Conservation (phyloP, 73 alveolate species). For the Breviolum minutum region DNA sequence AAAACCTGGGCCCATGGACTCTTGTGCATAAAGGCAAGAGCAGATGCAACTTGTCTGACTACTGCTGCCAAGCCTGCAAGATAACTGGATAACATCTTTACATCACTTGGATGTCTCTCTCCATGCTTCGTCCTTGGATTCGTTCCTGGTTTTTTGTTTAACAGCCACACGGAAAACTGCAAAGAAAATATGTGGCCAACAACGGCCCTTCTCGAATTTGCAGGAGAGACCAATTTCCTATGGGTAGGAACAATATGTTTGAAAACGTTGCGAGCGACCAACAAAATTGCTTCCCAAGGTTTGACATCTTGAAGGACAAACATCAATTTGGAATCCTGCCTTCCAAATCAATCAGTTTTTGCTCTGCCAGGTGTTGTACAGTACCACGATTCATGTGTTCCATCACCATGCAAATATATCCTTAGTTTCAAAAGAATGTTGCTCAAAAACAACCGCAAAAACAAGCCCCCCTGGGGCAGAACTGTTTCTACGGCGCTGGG, state of each 20-base stretch:
- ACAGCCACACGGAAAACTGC: too few species aligned
- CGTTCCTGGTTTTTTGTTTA: too few species aligned
- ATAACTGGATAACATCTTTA: neutral
- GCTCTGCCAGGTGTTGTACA: slow-evolving; percentile 53
- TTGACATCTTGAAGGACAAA: too few species aligned
- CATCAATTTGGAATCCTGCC: neutral
- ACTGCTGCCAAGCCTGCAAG: slow-evolving; percentile 59
- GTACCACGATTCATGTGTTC: slow-evolving; percentile 84
- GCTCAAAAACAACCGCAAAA: neutral
- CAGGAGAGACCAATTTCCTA: too few species aligned
- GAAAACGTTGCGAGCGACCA: neutral
- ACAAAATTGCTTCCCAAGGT: neutral
- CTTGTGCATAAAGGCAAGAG: slow-evolving; percentile 82
- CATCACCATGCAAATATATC: slow-evolving; percentile 77
- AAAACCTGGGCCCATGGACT: neutral
- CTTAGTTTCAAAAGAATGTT: neutral
- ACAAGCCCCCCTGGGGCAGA: neutral
- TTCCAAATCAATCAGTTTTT: slow-evolving; percentile 58
- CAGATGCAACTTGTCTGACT: slow-evolving; percentile 44
- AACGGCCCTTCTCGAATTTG: too few species aligned
- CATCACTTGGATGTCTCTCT: neutral
- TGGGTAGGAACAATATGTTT: neutral
- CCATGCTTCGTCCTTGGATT: too few species aligned
- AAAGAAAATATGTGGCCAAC: too few species aligned
- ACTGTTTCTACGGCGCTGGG: too few species aligned